phyloP scores from a whole-genome alignment of 1,284 basidiomycete genomes.

The Rhodotorula sp. region DNA sequence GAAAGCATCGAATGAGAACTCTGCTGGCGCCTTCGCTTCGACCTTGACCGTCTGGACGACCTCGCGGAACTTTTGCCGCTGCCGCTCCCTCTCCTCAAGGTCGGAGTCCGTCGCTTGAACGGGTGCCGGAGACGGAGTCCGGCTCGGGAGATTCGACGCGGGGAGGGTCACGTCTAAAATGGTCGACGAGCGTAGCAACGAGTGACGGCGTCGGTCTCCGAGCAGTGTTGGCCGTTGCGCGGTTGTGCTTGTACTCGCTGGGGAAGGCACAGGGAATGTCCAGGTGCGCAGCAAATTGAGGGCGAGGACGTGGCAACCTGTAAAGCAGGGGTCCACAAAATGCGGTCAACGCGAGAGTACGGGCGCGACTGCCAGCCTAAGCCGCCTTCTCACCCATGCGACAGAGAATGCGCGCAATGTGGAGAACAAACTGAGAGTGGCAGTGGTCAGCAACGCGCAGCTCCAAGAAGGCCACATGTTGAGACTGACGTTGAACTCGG shows the following conservation, averaged over 20 bases:
- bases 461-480: not conserved
- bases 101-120: not conserved
- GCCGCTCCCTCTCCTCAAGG: slow-evolving; percentile 14
- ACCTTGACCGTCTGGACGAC: slow-evolving; percentile 22
- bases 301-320: slow-evolving; percentile 88
- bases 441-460: not conserved
- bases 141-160: slow-evolving; percentile 12
- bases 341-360: not conserved
- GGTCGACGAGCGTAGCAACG: slow-evolving; percentile 16
- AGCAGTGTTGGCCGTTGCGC: not conserved
- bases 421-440: slow-evolving; percentile 66
- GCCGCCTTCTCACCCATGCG: slow-evolving; percentile 69
- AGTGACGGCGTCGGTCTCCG: not conserved
- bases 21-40: slow-evolving; percentile 26
- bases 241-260: not conserved
- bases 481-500: slow-evolving; percentile 68
- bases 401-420: slow-evolving; percentile 85
- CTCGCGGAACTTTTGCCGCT: slow-evolving; percentile 20
- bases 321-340: not conserved
- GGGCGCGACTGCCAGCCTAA: not conserved
- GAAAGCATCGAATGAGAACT: slow-evolving; percentile 30
- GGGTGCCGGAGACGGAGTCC: slow-evolving; percentile 9
- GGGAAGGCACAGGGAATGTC: slow-evolving; percentile 12
- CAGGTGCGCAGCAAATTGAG: slow-evolving; percentile 67
- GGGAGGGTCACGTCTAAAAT: slow-evolving; percentile 19